Evolutionary conservation across 371 early-diverging fungal genomes (phyloP).

Genomic region (Apophysomyces trapeziformis): DNA sequence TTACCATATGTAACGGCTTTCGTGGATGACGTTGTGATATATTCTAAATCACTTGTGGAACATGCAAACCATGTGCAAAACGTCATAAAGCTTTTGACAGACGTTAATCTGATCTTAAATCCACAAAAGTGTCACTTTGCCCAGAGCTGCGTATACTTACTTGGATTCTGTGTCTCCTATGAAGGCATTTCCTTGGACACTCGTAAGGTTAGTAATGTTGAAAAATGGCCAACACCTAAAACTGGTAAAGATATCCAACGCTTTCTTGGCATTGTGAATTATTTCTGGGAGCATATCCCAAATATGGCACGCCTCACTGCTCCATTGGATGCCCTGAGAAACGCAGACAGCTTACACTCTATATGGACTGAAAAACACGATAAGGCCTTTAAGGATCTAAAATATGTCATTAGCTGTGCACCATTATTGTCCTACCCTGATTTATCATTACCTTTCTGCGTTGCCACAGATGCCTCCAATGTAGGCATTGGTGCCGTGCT

Average conservation of each 20-base stretch:
- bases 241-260: constrained; percentile 18
- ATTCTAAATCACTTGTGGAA: not conserved
- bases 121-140: constrained; percentile 23
- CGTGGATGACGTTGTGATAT: constrained; percentile 16
- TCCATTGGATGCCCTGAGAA: no score
- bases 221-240: constrained; percentile 16
- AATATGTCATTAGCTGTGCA: constrained; percentile 3
- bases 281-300: constrained; percentile 19
- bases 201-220: constrained; percentile 19
- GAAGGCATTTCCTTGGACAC: constrained; percentile 16
- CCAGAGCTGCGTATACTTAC: constrained; percentile 4
- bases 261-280: constrained; percentile 30
- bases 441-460: constrained; percentile 22
- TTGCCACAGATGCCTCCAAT: constrained; percentile 44
- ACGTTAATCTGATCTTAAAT: constrained; percentile 21
- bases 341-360: no score
- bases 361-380: no score
- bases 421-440: constrained; percentile 19
- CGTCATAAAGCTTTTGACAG: constrained; percentile 14
- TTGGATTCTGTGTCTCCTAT: constrained; percentile 21
- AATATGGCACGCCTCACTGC: no score
- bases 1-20: not conserved
- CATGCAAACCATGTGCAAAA: constrained; percentile 12
- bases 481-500: constrained; percentile 36
- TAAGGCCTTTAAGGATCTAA: not conserved